phyloP scores from a whole-genome alignment of 2,329 filamentous ascomycete species.

The Trichoderma guizhouense region DNA sequence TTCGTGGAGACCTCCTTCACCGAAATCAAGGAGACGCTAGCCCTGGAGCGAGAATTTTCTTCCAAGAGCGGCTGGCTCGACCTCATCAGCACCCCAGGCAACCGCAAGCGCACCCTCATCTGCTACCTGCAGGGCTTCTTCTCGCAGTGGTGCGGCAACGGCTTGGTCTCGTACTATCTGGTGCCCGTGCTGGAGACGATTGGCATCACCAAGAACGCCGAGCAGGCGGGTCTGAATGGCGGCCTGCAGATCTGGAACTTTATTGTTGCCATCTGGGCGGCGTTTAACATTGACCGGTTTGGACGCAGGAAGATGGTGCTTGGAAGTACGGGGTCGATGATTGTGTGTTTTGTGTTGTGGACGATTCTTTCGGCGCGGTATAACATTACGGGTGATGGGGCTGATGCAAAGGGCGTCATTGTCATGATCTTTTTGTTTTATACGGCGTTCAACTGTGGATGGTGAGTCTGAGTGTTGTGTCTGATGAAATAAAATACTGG shows the following conservation, averaged over 20 bases:
- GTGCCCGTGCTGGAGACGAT: slow-evolving; percentile 15
- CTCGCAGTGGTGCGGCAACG: slow-evolving; percentile 14
- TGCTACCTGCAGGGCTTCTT: slow-evolving; percentile 15
- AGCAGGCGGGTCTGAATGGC: slow-evolving; percentile 10
- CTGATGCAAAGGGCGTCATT: slow-evolving; percentile 7
- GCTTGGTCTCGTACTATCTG: slow-evolving; percentile 11
- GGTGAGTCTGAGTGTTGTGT: background rate
- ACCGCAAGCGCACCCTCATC: slow-evolving; percentile 14
- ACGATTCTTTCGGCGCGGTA: slow-evolving; percentile 9
- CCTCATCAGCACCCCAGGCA: slow-evolving; percentile 5
- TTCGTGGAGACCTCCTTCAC: slow-evolving; percentile 5
- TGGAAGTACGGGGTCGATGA: slow-evolving; percentile 10
- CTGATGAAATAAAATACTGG: too few species aligned
- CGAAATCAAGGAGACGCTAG: slow-evolving; percentile 13
- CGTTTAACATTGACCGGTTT: slow-evolving; percentile 6
- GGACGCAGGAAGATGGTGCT: slow-evolving; percentile 8
- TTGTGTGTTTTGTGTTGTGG: slow-evolving; percentile 6
- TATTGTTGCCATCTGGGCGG: slow-evolving; percentile 4
- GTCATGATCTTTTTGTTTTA: slow-evolving; percentile 17
- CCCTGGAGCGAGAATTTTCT: background rate
- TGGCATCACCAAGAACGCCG: slow-evolving; percentile 10
- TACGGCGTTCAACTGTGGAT: slow-evolving; percentile 13
- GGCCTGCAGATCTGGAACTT: slow-evolving; percentile 15
- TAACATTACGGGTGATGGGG: background rate
- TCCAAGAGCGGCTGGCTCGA: slow-evolving; percentile 10